Base-by-base conservation (phyloP, 768 basidiomycete genomes). In the Mrakia frigida region DNA sequence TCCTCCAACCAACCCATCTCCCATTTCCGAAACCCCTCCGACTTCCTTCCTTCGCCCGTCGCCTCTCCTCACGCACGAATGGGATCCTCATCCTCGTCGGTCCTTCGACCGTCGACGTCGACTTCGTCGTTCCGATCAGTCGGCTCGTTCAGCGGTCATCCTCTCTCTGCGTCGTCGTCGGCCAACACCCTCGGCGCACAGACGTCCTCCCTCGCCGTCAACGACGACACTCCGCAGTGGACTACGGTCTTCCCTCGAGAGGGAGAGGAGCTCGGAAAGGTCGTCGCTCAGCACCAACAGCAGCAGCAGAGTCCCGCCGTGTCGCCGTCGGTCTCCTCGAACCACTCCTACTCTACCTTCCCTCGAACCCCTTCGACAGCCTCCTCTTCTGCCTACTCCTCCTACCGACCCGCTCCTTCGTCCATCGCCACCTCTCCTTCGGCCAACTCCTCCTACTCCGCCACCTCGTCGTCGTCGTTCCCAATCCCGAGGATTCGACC, bases 371-470 rank as follows among this genome's bases (percentile, higher is more conserved):
- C 65, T 18, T 39, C 65, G 13, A 18, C 23, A 9, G 37, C 37
- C 65, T 39, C 37, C 18, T 68, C 39, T 21, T 68, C 65, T 21
- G 35, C 65, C 65, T 68, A 39, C 65, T n/a, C 35, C 33, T 35
- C 35, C 25, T 68, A 37, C 23, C 39, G 35, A 41, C 11, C 23
- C 33, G 65, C 23, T 21, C 65, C 35, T 23, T 25, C 56, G 11
- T 56, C 56, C 56, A 56, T 56, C 56, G 56, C 56, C 28, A 68
- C 65, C 7, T 68, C 65, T 39, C 65, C 65, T 23, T 68, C 65
- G 0, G 65, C 35, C 35, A 25, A 68, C 37, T 68, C 65, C 65
- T 68, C 65, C 35, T 39, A 68, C 65, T 68, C 65, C 6, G 37
- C 65, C 65, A 68, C 65, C 23, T 68, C 65, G 23, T 68, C 61